Conservation (phyloP, 176 grass and related monocot genomes). For the Saccharum spontaneum region DNA sequence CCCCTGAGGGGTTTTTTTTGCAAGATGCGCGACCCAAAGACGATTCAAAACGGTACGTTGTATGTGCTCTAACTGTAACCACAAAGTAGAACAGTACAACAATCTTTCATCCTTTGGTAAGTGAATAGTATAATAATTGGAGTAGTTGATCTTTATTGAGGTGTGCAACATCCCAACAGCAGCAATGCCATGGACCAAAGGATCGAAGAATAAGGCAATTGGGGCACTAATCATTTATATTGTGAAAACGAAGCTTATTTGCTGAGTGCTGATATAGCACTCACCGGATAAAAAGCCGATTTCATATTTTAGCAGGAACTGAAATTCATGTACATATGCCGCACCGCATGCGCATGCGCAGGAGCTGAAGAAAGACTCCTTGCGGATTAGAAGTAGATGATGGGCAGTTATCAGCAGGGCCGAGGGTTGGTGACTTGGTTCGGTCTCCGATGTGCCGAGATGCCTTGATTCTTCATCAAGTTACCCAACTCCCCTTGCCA, state of each 20-base stretch:
- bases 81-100: not conserved
- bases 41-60: too few relatives aligned
- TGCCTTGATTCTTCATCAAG: conserved; percentile 50
- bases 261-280: too few relatives aligned
- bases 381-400: not conserved
- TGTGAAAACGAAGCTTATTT: too few relatives aligned
- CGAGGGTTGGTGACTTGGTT: not conserved
- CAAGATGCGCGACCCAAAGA: too few relatives aligned
- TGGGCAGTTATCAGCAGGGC: not conserved
- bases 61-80: not conserved
- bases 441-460: not conserved
- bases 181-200: not conserved
- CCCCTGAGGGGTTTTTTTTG: too few relatives aligned
- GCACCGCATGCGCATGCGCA: not conserved
- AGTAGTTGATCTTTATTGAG: not conserved
- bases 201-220: not conserved
- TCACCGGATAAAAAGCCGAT: not conserved
- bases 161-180: conserved; percentile 1
- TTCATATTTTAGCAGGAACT: not conserved
- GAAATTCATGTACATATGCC: not conserved
- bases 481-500: not conserved
- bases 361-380: not conserved
- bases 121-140: not conserved
- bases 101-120: not conserved
- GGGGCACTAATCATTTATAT: not conserved